phyloP scores from a whole-genome alignment of 768 basidiomycete species.

The Hypholoma fasciculare region DNA sequence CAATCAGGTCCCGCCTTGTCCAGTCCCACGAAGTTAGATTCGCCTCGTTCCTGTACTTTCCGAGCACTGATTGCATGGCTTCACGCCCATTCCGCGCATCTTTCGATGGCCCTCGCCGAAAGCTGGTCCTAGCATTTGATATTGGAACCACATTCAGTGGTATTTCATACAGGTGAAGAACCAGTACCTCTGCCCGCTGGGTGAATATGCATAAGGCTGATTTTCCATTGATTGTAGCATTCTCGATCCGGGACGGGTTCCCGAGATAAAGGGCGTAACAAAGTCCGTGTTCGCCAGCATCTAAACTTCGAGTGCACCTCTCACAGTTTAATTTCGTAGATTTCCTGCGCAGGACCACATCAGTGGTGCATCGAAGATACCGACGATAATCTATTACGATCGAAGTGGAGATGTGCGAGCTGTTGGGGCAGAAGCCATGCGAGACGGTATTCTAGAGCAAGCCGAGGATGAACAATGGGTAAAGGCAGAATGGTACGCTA shows the following conservation, averaged over 20 bases:
- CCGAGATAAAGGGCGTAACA: constrained; percentile 45
- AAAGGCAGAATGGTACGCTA: constrained; percentile 45
- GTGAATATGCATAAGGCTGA: background rate
- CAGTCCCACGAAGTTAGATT: too few relatives aligned
- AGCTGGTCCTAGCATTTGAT: background rate
- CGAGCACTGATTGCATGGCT: too few relatives aligned
- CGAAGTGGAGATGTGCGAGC: constrained; percentile 34
- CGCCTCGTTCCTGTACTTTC: too few relatives aligned
- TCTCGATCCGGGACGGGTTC: constrained; percentile 38
- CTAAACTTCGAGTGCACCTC: background rate
- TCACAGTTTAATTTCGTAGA: constrained; percentile 23
- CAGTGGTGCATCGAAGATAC: constrained; percentile 39
- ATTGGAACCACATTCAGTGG: background rate
- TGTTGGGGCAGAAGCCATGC: constrained; percentile 46
- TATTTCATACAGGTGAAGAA: background rate
- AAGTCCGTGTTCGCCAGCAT: constrained; percentile 20
- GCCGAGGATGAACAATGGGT: constrained; percentile 45
- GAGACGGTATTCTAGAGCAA: constrained; percentile 35
- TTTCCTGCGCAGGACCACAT: constrained; percentile 47
- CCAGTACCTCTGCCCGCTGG: background rate
- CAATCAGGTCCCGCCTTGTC: too few relatives aligned
- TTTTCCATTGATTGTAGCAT: constrained; percentile 20
- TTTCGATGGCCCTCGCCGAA: background rate
- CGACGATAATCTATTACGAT: constrained; percentile 42
- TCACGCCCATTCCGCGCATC: constrained; percentile 18